Conservation (phyloP, 208 protist genomes). For the Trichomonas tenax region DNA sequence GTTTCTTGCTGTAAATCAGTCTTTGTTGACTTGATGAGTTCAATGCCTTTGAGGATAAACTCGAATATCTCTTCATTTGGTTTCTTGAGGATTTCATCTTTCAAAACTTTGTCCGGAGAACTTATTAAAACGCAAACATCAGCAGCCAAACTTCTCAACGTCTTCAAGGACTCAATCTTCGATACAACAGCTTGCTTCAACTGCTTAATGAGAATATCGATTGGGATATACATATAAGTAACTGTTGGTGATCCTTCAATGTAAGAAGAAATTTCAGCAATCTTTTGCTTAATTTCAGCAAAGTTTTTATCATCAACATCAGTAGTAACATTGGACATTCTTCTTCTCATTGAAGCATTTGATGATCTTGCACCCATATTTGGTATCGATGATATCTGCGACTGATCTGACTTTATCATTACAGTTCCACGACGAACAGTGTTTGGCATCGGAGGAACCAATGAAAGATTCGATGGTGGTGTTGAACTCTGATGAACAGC, state of each 20-base stretch:
- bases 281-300: background rate
- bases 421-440: background rate
- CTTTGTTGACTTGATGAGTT: too few relatives aligned
- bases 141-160: background rate
- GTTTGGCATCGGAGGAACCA: background rate
- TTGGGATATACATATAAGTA: background rate
- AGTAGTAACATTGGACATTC: background rate
- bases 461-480: background rate
- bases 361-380: background rate
- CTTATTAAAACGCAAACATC: background rate
- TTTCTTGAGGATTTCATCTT: too few relatives aligned
- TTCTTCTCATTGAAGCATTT: background rate
- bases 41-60: too few relatives aligned
- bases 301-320: background rate
- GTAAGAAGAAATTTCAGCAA: background rate
- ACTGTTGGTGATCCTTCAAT: background rate
- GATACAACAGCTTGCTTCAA: background rate
- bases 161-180: background rate
- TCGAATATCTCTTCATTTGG: too few relatives aligned
- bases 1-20: too few relatives aligned
- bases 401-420: background rate
- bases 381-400: background rate
- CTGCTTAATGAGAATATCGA: background rate
- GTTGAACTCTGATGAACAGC: background rate
- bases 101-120: too few relatives aligned